Conservation (phyloP, 2,329 filamentous ascomycete species). For the Alternaria arbusti region DNA sequence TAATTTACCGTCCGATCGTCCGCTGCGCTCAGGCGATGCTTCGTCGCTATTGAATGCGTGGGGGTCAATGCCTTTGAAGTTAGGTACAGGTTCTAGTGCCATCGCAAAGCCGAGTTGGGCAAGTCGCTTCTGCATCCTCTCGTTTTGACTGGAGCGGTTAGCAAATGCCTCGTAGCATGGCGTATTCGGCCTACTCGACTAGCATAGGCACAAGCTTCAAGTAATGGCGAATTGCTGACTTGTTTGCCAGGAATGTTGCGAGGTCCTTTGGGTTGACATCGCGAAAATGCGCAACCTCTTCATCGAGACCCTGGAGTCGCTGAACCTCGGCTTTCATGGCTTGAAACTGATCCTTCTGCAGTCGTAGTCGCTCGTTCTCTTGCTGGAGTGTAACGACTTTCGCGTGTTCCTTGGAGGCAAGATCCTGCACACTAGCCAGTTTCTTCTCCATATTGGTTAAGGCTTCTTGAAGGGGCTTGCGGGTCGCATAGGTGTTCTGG, state of each 20-base stretch:
- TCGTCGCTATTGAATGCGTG: slow-evolving; percentile 17
- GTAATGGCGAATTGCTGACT: slow-evolving; percentile 36
- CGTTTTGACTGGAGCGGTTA: slow-evolving; percentile 38
- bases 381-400: slow-evolving; percentile 35
- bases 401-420: slow-evolving; percentile 45
- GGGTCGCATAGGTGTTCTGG: slow-evolving; percentile 26
- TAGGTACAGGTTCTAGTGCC: slow-evolving; percentile 35
- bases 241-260: slow-evolving; percentile 25
- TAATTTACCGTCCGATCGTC: not conserved
- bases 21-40: not conserved
- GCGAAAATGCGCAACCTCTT: slow-evolving; percentile 26
- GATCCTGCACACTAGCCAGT: slow-evolving; percentile 36
- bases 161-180: not conserved
- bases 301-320: slow-evolving; percentile 25
- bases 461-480: slow-evolving; percentile 23
- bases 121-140: slow-evolving; percentile 37
- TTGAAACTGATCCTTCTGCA: slow-evolving; percentile 13
- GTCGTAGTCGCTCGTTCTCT: slow-evolving; percentile 24
- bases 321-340: slow-evolving; percentile 20
- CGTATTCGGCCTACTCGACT: slow-evolving; percentile 27
- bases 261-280: slow-evolving; percentile 27
- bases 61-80: slow-evolving; percentile 16
- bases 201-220: slow-evolving; percentile 35
- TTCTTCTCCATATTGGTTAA: slow-evolving; percentile 29
- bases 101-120: slow-evolving; percentile 36